Evolutionary conservation across 2,329 filamentous ascomycete genomes (phyloP).

Genomic region (Trichoderma atroviride): DNA sequence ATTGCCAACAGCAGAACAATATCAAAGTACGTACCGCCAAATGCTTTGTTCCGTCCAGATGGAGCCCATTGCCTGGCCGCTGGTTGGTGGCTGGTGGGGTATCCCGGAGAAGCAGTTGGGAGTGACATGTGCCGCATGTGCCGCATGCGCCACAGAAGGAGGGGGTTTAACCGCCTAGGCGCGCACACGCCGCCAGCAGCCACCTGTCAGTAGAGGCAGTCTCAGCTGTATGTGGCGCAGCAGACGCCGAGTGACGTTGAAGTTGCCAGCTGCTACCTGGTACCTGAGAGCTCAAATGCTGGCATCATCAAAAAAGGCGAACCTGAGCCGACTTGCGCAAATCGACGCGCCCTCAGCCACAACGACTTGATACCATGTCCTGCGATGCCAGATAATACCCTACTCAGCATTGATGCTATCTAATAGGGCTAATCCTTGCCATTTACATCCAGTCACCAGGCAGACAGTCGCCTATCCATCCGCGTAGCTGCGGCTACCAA

Average conservation of each 20-base stretch:
- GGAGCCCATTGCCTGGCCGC: neutral
- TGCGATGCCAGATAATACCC: constrained; percentile 11
- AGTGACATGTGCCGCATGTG: constrained; percentile 1
- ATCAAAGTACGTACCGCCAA: constrained; percentile 15
- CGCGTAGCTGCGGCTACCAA: neutral
- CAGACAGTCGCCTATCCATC: neutral
- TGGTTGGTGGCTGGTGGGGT: constrained; percentile 12
- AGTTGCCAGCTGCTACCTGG: neutral
- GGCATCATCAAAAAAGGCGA: neutral
- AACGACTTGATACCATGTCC: neutral
- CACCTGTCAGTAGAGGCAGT: neutral
- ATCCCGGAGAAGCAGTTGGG: neutral
- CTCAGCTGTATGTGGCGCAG: constrained; percentile 15
- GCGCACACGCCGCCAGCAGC: neutral
- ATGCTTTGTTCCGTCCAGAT: constrained; percentile 5
- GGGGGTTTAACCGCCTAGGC: constrained; percentile 12
- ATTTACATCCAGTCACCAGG: neutral
- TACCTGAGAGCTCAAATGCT: neutral
- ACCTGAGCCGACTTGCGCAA: constrained; percentile 12
- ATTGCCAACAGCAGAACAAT: constrained; percentile 15
- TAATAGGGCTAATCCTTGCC: neutral
- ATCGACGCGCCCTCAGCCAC: constrained; percentile 8
- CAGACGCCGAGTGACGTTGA: neutral
- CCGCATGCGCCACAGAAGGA: constrained; percentile 9
- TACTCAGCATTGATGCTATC: neutral